These are phyloP conservation scores for Ailanthus altissimus DNA, from an alignment of 345 rosid species.

Conservation along the genomic window DNA sequence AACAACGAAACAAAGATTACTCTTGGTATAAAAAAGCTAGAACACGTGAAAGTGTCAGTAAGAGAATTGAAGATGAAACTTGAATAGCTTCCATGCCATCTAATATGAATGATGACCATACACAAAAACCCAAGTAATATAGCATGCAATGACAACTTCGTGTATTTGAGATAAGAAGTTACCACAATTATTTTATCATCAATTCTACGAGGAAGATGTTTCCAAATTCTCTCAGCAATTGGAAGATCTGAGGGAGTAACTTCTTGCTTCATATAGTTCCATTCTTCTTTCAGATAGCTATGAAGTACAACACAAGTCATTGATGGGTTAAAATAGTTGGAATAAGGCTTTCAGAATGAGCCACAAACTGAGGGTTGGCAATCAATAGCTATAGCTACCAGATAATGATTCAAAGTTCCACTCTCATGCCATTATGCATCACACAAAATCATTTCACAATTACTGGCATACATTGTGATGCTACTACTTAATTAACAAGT, in stretches of 20 bases:
- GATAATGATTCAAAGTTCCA: background rate
- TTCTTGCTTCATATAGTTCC: slow-evolving; percentile 62
- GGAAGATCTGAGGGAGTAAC: slow-evolving; percentile 54
- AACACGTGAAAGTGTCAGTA: background rate
- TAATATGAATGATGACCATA: background rate
- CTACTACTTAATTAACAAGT: background rate
- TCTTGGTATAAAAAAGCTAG: background rate
- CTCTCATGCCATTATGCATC: background rate
- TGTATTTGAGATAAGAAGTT: slow-evolving; percentile 14
- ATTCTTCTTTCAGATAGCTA: slow-evolving; percentile 80
- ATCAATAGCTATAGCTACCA: background rate
- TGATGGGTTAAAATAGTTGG: background rate
- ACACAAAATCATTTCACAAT: background rate
- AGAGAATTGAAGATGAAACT: background rate
- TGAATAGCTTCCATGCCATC: background rate
- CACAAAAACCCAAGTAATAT: background rate
- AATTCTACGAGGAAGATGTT: slow-evolving; percentile 57
- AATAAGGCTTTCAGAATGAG: background rate
- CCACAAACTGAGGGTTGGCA: background rate
- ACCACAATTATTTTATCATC: slow-evolving; percentile 53
- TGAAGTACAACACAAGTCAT: slow-evolving; percentile 20
- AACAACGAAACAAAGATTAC: background rate
- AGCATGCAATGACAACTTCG: background rate
- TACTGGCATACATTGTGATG: background rate
- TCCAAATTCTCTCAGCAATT: slow-evolving; percentile 63